Conservation (phyloP, 2,329 filamentous ascomycete species). For the Ceratocystiopsis brevicomis region DNA sequence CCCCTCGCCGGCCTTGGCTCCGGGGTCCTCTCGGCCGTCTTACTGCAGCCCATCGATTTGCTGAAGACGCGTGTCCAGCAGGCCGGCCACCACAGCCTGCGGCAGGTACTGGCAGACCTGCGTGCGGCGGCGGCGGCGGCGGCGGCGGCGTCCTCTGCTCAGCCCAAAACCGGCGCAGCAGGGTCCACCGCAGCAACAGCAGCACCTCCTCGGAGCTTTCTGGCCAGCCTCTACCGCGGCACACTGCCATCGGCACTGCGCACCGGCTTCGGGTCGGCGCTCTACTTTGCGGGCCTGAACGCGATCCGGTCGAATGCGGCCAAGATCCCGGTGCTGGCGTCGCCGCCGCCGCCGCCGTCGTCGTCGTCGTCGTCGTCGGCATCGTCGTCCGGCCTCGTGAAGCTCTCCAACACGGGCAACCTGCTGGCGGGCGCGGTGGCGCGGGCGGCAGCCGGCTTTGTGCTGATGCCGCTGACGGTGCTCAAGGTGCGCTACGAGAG, state of each 20-base stretch:
- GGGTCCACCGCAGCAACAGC: neutral
- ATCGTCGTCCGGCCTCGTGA: slow-evolving; percentile 55
- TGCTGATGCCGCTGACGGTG: slow-evolving; percentile 90
- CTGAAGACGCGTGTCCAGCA: slow-evolving; percentile 95
- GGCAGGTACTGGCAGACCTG: slow-evolving; percentile 50
- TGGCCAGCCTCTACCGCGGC: slow-evolving; percentile 67
- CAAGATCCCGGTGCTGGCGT: slow-evolving; percentile 19
- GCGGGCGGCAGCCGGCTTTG: slow-evolving; percentile 67
- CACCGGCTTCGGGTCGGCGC: slow-evolving; percentile 77
- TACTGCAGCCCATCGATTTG: slow-evolving; percentile 87
- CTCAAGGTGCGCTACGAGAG: slow-evolving; percentile 95
- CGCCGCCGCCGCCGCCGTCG: slow-evolving; percentile 1
- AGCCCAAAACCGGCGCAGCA: slow-evolving; percentile 15
- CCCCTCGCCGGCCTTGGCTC: slow-evolving; percentile 77
- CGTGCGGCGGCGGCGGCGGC: slow-evolving; percentile 22
- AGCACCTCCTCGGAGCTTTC: slow-evolving; percentile 9
- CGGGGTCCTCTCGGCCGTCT: slow-evolving; percentile 69
- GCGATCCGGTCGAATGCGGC: slow-evolving; percentile 53
- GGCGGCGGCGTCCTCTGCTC: slow-evolving; percentile 1
- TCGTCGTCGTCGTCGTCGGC: slow-evolving; percentile 1
- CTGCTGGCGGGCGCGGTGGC: slow-evolving; percentile 69
- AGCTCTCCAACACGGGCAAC: slow-evolving; percentile 69
- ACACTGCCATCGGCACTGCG: slow-evolving; percentile 83
- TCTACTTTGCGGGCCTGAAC: slow-evolving; percentile 81
- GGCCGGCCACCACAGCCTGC: slow-evolving; percentile 50